phyloP scores from a whole-genome alignment of 2,329 filamentous ascomycete species.

The Diplodia intermedia region DNA sequence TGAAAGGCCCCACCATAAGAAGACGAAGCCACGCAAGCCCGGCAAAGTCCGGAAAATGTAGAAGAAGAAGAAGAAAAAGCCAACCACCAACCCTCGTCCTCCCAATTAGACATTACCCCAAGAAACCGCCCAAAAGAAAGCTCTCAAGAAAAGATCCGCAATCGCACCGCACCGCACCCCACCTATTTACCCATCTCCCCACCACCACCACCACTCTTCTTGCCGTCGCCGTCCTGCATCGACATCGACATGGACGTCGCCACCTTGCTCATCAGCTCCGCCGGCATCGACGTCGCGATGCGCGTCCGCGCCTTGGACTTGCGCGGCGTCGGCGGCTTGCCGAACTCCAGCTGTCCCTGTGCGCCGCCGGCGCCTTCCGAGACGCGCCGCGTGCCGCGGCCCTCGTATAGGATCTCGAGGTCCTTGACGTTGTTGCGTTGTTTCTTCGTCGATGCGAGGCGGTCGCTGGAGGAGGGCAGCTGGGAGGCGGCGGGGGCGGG shows the following conservation, averaged over 20 bases:
- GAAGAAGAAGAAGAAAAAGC: background rate
- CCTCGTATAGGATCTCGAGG: background rate
- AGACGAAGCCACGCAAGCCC: no score
- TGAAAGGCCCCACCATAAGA: no score
- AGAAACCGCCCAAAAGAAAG: background rate
- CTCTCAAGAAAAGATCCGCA: background rate
- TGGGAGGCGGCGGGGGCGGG: no score
- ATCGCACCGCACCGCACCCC: no score
- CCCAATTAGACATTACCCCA: background rate
- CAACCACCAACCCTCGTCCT: background rate
- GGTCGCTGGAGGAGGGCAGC: no score
- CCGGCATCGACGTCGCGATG: background rate
- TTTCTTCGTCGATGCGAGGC: background rate
- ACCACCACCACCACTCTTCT: no score
- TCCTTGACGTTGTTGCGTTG: background rate
- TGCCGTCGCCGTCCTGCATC: background rate
- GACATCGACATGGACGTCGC: background rate
- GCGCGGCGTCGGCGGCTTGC: background rate
- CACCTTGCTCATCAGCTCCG: background rate
- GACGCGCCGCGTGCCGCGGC: background rate
- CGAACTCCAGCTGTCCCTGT: background rate
- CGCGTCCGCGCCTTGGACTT: background rate
- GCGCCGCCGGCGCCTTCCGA: background rate
- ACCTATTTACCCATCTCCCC: no score
- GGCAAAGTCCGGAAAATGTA: no score